Base-by-base conservation (phyloP, 495 filamentous ascomycete species). In the Sphaerosporella brunnea region DNA sequence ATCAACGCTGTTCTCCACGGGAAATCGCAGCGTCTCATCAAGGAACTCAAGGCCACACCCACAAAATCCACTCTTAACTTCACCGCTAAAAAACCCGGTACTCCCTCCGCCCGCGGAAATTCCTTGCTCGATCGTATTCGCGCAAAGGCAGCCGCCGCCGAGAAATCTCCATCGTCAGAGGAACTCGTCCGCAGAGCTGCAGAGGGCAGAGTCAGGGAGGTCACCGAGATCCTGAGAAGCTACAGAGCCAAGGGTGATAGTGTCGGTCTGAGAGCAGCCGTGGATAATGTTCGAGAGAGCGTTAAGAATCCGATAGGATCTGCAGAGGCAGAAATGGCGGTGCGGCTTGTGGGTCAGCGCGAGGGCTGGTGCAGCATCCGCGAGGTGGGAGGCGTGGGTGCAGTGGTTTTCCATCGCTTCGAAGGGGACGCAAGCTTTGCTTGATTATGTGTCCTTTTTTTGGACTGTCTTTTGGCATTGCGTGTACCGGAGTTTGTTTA, bases 301-400 rank as follows among this genome's bases (percentile, higher is more conserved):
- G 51, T 53, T 11, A 58, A 44, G 40, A 59, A 58, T 44, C 56
- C 56, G n/a, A 45, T 59, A 16, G 51, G 54, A 7, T 28, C 28
- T 7, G 45, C 54, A 38, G 55, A 59, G 36, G 56, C 56, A 48
- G 56, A 58, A 48, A 46, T 54, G 26, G 55, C 51, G 30, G 55
- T 59, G 4, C 44, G 55, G 28, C 19, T 59, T 15, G 53, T 59
- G 19, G 56, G 49, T 10, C 48, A 59, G 38, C 58, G 42, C 34
- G 39, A 50, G 8, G 51, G 47, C 0, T 59, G 56, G 56, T 38
- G 58, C 10, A 51, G 24, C 25, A 55, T 59, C 11, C 32, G 40
- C n/a, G 51, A 58, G 18, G 47, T 51, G 10, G 54, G 54, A 28
- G 53, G 23, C 28, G 51, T 59, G 20, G 55, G 51, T 8, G 56